Conservation (phyloP, 495 filamentous ascomycete genomes). For the Hypomontagnella monticulosa region DNA sequence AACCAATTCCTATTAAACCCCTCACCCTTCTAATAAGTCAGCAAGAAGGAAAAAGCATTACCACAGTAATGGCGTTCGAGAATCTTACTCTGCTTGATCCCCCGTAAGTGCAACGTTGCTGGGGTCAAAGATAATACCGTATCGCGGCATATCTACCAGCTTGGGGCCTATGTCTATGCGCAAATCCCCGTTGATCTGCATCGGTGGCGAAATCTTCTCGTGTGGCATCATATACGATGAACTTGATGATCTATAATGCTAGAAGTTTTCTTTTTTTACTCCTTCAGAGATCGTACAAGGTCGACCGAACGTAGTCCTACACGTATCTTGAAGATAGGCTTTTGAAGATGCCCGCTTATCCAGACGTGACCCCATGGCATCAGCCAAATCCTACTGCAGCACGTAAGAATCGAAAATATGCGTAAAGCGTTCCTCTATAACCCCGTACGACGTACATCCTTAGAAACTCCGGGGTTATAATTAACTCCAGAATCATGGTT, state of each 20-base stretch:
- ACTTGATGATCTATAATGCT: neutral
- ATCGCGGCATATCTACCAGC: conserved; percentile 9
- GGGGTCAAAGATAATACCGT: neutral
- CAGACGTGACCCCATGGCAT: neutral
- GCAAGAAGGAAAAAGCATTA: neutral
- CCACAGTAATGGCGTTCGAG: neutral
- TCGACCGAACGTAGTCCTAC: too few relatives aligned
- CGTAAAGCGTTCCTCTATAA: neutral
- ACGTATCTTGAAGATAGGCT: too few relatives aligned
- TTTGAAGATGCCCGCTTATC: neutral
- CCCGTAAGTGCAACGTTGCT: neutral
- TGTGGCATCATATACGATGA: neutral
- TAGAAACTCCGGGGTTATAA: neutral
- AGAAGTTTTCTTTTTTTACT: too few relatives aligned
- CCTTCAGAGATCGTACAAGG: too few relatives aligned
- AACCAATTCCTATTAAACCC: neutral
- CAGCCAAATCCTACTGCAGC: neutral
- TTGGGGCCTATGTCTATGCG: neutral
- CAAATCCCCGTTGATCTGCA: neutral
- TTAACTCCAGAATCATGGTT: too few relatives aligned
- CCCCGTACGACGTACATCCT: neutral
- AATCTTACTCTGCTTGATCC: conserved; percentile 2
- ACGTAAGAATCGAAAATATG: neutral
- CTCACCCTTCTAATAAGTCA: neutral
- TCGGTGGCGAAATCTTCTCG: neutral